A percentile compares a stretch with the other conserved stretches of the same genome.
Conservation (phyloP, 768 basidiomycete species). For the Psilocybe cubensis region DNA sequence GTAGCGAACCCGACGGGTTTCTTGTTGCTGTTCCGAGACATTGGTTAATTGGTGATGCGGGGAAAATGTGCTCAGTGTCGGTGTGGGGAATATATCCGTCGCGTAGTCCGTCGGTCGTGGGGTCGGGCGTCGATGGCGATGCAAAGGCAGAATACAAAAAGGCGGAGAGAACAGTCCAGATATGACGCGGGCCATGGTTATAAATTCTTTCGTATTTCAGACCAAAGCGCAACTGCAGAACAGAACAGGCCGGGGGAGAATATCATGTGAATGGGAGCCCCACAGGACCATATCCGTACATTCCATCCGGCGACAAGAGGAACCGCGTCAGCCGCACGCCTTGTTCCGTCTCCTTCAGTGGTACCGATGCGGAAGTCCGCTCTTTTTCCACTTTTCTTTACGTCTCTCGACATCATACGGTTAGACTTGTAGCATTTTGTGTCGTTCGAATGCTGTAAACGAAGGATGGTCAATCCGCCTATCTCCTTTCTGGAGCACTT, state of each 20-base stretch:
- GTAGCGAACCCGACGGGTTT: constrained; percentile 84
- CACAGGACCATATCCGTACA: constrained; percentile 13
- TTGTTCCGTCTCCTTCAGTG: constrained; percentile 20
- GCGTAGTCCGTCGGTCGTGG: no score
- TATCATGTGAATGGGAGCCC: constrained; percentile 32
- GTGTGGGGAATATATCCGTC: constrained; percentile 5
- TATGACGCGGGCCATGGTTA: constrained; percentile 16
- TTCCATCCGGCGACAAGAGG: constrained; percentile 20
- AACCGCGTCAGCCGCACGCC: constrained; percentile 21
- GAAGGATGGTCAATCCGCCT: constrained; percentile 9
- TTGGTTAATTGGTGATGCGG: constrained; percentile 25
- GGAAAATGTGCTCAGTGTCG: not conserved
- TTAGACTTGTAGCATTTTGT: not conserved
- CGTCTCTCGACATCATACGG: not conserved
- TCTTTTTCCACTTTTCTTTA: constrained; percentile 25
- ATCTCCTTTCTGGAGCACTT: constrained; percentile 13
- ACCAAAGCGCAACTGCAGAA: constrained; percentile 7
- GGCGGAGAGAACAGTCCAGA: constrained; percentile 12
- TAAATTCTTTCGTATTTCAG: constrained; percentile 18
- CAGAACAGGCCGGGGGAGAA: constrained; percentile 1
- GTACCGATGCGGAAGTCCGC: constrained; percentile 27
- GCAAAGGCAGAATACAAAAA: no score
- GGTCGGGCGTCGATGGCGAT: constrained; percentile 6
- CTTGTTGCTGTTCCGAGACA: constrained; percentile 64
- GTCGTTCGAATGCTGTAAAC: not conserved